These are phyloP conservation scores for Suillus brevipes DNA, from an alignment of 768 basidiomycete species.

Conservation along the genomic window DNA sequence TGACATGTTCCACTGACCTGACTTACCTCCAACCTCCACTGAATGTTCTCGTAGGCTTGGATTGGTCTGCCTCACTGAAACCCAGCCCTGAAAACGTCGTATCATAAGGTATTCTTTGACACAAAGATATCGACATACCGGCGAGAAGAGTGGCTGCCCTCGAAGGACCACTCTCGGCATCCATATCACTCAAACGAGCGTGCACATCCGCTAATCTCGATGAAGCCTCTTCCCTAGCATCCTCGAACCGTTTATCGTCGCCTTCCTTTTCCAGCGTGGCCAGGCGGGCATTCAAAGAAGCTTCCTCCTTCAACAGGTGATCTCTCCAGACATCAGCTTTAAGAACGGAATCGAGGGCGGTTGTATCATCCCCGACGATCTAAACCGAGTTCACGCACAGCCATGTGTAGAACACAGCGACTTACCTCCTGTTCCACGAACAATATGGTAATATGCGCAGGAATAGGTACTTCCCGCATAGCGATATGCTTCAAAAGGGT, in stretches of 20 bases:
- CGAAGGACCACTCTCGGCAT: conserved; percentile 96
- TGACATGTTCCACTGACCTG: neutral
- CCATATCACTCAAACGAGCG: conserved; percentile 91
- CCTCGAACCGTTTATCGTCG: conserved; percentile 80
- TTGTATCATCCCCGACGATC: conserved; percentile 93
- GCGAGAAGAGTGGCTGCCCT: conserved; percentile 87
- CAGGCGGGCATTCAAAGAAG: conserved; percentile 69
- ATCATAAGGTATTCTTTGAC: conserved; percentile 3
- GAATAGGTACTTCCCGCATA: conserved; percentile 91
- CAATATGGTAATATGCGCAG: conserved; percentile 92
- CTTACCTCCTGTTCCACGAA: conserved; percentile 97
- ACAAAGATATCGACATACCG: conserved; percentile 42
- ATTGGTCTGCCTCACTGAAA: conserved; percentile 87
- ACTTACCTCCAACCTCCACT: conserved; percentile 92
- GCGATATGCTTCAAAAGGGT: conserved; percentile 93
- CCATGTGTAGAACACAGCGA: neutral
- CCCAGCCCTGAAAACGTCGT: conserved; percentile 64
- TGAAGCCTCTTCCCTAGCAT: conserved; percentile 83
- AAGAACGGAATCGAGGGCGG: conserved; percentile 91
- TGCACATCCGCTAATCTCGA: conserved; percentile 87
- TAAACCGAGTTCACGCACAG: conserved; percentile 29
- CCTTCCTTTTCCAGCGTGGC: conserved; percentile 69
- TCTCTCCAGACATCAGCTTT: conserved; percentile 99
- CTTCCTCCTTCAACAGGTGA: conserved; percentile 85
- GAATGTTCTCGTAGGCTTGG: conserved; percentile 79